These are phyloP conservation scores for Raphanus hybrid DNA, from an alignment of 441 rosid species.

Conservation along the genomic window DNA sequence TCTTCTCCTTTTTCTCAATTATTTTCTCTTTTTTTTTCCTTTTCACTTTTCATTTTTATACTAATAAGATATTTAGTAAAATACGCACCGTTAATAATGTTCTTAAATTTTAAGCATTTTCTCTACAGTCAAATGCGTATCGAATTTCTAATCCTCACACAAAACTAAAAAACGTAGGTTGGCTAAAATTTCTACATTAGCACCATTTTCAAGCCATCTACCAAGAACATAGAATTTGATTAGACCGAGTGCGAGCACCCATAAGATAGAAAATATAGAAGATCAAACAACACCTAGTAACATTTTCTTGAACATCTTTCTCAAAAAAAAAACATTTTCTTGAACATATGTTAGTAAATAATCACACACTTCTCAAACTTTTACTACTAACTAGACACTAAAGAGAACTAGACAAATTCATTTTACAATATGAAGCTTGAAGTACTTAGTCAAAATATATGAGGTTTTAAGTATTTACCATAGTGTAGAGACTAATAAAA, in stretches of 20 bases:
- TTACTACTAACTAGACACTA: neutral
- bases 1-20: neutral
- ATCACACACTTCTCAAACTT: neutral
- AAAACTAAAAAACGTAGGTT: neutral
- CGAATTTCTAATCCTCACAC: neutral
- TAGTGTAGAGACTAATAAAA: neutral
- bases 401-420: neutral
- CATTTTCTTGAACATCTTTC: neutral
- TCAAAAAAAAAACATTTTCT: neutral
- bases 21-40: neutral
- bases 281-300: neutral
- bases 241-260: neutral
- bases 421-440: neutral
- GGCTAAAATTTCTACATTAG: neutral
- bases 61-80: neutral
- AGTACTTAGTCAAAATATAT: neutral
- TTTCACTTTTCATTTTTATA: neutral
- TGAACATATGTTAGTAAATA: neutral
- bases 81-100: neutral
- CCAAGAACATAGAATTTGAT: neutral
- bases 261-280: neutral
- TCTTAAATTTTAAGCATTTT: neutral
- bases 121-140: slow-evolving; percentile 1
- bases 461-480: neutral
- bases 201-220: neutral